Evolutionary conservation across 306 rosid species (phyloP).

Genomic region (Glycine soja): DNA sequence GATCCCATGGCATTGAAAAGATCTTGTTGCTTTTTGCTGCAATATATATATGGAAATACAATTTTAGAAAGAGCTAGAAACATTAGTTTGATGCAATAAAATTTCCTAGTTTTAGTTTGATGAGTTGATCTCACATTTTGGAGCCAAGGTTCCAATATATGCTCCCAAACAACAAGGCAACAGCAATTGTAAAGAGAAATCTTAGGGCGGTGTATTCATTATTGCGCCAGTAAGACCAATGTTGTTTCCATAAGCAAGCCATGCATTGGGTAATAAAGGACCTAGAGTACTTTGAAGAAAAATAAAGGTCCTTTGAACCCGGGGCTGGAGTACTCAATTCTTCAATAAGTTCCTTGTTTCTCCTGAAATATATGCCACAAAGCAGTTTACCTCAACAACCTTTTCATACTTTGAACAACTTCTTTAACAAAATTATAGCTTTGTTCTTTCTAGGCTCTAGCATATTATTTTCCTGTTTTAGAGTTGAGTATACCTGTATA

Average conservation of each 20-base stretch:
- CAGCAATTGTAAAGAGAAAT: slow-evolving; percentile 48
- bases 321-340: slow-evolving; percentile 54
- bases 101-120: slow-evolving; percentile 3
- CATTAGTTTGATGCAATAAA: neutral
- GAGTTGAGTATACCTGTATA: slow-evolving; percentile 46
- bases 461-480: slow-evolving; percentile 1
- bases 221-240: slow-evolving; percentile 68
- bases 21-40: slow-evolving; percentile 52
- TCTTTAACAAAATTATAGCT: neutral
- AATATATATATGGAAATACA: slow-evolving; percentile 2
- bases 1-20: slow-evolving; percentile 62
- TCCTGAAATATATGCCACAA: slow-evolving; percentile 50
- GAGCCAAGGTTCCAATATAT: slow-evolving; percentile 61
- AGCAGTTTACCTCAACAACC: neutral
- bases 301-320: slow-evolving; percentile 52
- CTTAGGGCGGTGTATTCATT: slow-evolving; percentile 52
- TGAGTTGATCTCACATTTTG: slow-evolving; percentile 54
- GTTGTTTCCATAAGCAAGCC: slow-evolving; percentile 68
- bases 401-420: slow-evolving; percentile 1
- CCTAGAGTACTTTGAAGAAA: slow-evolving; percentile 53
- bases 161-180: slow-evolving; percentile 57
- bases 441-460: neutral
- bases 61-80: slow-evolving; percentile 6
- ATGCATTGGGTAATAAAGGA: slow-evolving; percentile 53
- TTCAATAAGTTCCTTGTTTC: slow-evolving; percentile 54